Evolutionary conservation across 176 grass and related monocot species (phyloP).

Genomic region (Phyllostachys edulis): DNA sequence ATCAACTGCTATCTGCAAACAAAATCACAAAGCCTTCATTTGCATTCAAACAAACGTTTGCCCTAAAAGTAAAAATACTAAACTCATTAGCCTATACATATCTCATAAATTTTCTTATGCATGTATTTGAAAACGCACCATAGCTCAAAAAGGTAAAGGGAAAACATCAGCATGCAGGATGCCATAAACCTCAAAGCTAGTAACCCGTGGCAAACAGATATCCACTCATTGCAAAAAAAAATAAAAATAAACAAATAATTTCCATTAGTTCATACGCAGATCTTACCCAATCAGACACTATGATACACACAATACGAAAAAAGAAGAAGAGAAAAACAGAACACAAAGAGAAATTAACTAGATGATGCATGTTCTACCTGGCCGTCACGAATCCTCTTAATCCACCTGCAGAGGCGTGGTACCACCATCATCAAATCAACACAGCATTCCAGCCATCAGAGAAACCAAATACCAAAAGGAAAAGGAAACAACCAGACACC

Average conservation of each 20-base stretch:
- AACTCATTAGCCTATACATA: background rate
- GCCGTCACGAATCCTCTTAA: constrained; percentile 81
- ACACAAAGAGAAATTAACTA: background rate
- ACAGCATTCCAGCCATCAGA: constrained; percentile 4
- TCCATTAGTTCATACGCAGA: background rate
- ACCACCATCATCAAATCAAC: constrained; percentile 24
- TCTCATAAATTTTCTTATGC: background rate
- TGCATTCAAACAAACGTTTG: background rate
- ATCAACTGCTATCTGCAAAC: constrained; percentile 69
- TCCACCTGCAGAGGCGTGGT: constrained; percentile 53
- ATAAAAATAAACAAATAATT: background rate
- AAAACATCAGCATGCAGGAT: background rate
- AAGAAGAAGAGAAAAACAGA: background rate
- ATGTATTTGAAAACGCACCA: background rate
- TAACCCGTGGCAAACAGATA: background rate
- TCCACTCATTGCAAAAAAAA: background rate
- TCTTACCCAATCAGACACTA: background rate
- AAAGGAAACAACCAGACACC: background rate
- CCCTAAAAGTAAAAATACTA: background rate
- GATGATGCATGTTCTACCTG: constrained; percentile 45
- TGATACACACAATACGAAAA: background rate
- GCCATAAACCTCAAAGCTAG: background rate
- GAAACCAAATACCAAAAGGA: constrained; percentile 21
- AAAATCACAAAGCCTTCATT: constrained; percentile 6
- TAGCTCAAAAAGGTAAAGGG: background rate